A percentile compares a stretch with the other conserved stretches of the same genome.
phyloP scores from a whole-genome alignment of 306 rosid species.

The Castanea sativa region DNA sequence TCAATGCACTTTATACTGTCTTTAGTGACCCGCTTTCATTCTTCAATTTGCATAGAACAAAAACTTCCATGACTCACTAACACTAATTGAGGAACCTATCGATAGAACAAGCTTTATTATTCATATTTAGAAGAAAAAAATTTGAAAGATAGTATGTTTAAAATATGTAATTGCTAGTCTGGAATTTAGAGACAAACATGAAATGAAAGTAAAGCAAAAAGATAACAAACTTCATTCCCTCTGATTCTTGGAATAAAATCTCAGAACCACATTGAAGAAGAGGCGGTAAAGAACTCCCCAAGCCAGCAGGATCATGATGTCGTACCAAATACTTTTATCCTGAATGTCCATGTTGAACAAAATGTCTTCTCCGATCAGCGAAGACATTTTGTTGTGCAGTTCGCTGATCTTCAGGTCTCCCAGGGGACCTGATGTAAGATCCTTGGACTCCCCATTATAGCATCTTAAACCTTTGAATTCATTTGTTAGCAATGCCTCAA shows the following conservation, averaged over 20 bases:
- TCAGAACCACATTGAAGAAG: slow-evolving; percentile 76
- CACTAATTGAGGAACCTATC: too few relatives aligned
- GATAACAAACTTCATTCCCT: slow-evolving; percentile 49
- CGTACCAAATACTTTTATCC: slow-evolving; percentile 44
- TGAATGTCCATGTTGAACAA: slow-evolving; percentile 57
- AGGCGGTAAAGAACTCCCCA: slow-evolving; percentile 88
- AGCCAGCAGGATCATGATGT: slow-evolving; percentile 66
- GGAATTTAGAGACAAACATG: not conserved
- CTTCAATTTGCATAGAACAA: too few relatives aligned
- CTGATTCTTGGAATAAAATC: slow-evolving; percentile 87
- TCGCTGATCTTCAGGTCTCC: slow-evolving; percentile 43
- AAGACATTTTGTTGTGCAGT: slow-evolving; percentile 18
- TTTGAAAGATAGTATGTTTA: not conserved
- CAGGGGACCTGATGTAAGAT: slow-evolving; percentile 68
- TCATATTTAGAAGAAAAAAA: not conserved
- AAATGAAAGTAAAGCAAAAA: slow-evolving; percentile 1
- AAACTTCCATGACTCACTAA: too few relatives aligned
- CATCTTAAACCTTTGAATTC: slow-evolving; percentile 65
- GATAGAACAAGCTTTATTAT: not conserved
- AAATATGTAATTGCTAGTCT: not conserved
- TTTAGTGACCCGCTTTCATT: too few relatives aligned
- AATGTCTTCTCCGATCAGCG: slow-evolving; percentile 59
- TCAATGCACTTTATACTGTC: too few relatives aligned
- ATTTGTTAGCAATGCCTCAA: slow-evolving; percentile 73
- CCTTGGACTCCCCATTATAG: slow-evolving; percentile 46